Evolutionary conservation across 2,329 filamentous ascomycete species (phyloP).

Genomic region (Dactylonectria estremocensis): DNA sequence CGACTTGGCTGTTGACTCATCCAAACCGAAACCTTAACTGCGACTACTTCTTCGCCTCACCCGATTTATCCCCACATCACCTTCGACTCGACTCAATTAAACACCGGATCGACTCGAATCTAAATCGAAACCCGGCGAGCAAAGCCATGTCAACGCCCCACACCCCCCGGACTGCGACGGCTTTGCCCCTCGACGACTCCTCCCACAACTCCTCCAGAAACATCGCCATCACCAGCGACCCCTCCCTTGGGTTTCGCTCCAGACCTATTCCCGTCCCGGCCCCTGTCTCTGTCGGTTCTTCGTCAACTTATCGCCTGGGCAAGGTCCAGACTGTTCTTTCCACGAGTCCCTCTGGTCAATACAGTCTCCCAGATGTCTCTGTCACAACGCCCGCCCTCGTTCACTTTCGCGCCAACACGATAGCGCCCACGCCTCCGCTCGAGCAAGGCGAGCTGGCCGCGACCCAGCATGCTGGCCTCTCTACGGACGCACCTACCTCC

Average conservation of each 20-base stretch:
- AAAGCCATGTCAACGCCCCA: constrained; percentile 53
- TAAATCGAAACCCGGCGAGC: constrained; percentile 41
- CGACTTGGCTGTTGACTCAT: not conserved
- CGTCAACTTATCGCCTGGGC: constrained; percentile 39
- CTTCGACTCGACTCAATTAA: constrained; percentile 29
- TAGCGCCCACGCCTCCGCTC: constrained; percentile 54
- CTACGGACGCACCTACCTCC: constrained; percentile 30
- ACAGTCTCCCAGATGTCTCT: constrained; percentile 46
- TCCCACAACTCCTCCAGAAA: constrained; percentile 33
- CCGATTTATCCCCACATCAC: constrained; percentile 5
- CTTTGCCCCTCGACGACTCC: constrained; percentile 45
- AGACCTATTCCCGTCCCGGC: constrained; percentile 42
- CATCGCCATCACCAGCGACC: constrained; percentile 39
- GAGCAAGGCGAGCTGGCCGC: constrained; percentile 41
- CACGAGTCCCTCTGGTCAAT: constrained; percentile 37
- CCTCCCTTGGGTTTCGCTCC: constrained; percentile 39
- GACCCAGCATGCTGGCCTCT: constrained; percentile 31
- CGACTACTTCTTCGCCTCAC: not conserved
- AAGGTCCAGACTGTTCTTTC: constrained; percentile 41
- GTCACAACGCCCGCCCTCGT: constrained; percentile 42
- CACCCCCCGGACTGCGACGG: constrained; percentile 46
- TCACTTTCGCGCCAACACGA: constrained; percentile 48
- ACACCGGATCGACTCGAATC: constrained; percentile 39
- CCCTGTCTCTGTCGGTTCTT: constrained; percentile 36
- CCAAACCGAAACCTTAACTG: not conserved